A percentile compares a stretch with the other conserved stretches of the same genome.
These are phyloP conservation scores for Arabidopsis hybrid DNA, from an alignment of 441 rosid genomes.

Conservation along the genomic window DNA sequence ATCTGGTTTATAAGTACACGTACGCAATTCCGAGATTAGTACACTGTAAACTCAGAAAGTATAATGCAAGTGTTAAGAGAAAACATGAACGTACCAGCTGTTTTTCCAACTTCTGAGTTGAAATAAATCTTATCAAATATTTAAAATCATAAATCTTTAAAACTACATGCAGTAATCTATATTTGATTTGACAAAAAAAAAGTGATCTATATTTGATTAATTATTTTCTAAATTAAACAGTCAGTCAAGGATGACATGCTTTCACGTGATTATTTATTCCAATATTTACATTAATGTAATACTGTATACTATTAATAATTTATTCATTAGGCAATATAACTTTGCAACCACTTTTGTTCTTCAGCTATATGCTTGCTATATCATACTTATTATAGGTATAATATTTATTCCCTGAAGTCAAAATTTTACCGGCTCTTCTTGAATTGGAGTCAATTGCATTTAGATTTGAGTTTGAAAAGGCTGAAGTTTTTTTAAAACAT, in stretches of 20 bases:
- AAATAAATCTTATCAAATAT: background rate
- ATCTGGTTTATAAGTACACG: background rate
- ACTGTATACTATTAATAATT: background rate
- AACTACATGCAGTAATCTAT: constrained; percentile 20
- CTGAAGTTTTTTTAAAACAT: background rate
- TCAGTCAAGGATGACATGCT: constrained; percentile 40
- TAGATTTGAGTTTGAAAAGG: background rate
- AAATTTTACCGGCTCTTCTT: background rate
- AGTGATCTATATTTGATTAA: constrained; percentile 26
- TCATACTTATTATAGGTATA: background rate
- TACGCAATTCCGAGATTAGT: background rate
- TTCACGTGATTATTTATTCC: constrained; percentile 24
- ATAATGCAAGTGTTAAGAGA: background rate
- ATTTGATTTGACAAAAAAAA: too few species aligned
- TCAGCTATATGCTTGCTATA: background rate
- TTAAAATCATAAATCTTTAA: background rate
- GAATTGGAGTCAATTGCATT: constrained; percentile 9
- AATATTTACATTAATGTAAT: constrained; percentile 27
- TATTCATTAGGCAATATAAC: constrained; percentile 21
- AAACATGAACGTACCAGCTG: background rate
- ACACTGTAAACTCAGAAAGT: background rate
- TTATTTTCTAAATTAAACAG: constrained; percentile 22
- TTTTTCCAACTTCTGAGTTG: background rate
- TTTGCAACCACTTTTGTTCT: constrained; percentile 29
- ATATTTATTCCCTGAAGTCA: background rate